Evolutionary conservation across 768 basidiomycete species (phyloP).

Genomic region (Boletus insuetus): DNA sequence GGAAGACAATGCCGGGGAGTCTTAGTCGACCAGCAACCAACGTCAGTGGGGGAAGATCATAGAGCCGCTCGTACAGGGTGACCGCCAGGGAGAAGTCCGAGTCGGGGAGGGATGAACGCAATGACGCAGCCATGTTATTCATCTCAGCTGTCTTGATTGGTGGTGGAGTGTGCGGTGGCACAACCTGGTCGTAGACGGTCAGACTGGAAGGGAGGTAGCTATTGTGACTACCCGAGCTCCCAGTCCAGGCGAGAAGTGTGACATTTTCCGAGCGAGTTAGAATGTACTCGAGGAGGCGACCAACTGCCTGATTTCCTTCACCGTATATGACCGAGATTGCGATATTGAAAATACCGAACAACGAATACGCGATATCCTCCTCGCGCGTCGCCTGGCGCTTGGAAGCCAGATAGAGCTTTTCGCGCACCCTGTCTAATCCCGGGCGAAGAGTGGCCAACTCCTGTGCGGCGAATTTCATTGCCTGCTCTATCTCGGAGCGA

Average conservation of each 20-base stretch:
- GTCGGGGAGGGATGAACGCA: neutral
- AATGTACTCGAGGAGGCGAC: too few relatives aligned
- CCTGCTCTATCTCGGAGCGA: neutral
- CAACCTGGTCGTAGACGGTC: neutral
- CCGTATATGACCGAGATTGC: too few relatives aligned
- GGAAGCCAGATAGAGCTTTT: neutral
- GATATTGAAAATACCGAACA: too few relatives aligned
- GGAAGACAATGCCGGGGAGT: too few relatives aligned
- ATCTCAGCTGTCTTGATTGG: neutral
- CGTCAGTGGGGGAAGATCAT: neutral
- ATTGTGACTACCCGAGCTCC: neutral
- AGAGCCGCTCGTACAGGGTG: neutral
- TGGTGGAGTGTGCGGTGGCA: neutral
- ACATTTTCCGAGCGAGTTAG: too few relatives aligned
- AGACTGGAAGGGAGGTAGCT: neutral
- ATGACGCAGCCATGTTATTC: neutral
- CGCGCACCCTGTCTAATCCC: neutral
- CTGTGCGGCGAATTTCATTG: neutral
- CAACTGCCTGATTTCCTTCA: too few relatives aligned
- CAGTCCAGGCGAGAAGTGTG: too few relatives aligned
- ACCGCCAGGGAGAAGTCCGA: neutral
- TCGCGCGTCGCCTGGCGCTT: neutral
- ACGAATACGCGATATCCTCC: neutral
- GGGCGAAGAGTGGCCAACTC: neutral
- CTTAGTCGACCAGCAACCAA: neutral